These are phyloP conservation scores for Vanderwaltozyma verrucispora DNA, from an alignment of 805 yeast genomes.

Conservation along the genomic window DNA sequence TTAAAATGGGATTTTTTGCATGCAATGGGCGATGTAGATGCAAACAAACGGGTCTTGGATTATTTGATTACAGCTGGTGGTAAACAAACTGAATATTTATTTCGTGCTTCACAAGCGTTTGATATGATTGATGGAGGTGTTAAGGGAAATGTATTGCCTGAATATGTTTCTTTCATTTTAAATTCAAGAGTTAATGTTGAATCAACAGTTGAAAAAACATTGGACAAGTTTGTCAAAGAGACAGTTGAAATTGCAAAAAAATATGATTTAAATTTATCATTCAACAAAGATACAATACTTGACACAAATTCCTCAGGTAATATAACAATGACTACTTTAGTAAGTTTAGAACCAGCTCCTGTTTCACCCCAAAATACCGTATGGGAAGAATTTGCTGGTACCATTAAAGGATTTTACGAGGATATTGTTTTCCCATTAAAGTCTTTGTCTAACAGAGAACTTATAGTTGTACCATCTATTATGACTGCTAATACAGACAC, in stretches of 20 bases:
- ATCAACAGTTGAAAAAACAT: conserved; percentile 36
- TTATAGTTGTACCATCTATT: conserved; percentile 37
- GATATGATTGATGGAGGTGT: conserved; percentile 64
- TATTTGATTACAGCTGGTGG: conserved; percentile 20
- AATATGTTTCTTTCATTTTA: conserved; percentile 39
- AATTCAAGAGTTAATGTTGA: conserved; percentile 61
- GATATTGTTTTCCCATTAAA: conserved; percentile 31
- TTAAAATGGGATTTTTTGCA: conserved; percentile 23
- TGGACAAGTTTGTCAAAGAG: conserved; percentile 29
- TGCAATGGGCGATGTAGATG: conserved; percentile 26
- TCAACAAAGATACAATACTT: conserved; percentile 15
- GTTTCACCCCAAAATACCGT: conserved; percentile 28
- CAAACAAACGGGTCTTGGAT: background rate
- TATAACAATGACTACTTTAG: conserved; percentile 17
- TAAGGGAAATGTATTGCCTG: conserved; percentile 71
- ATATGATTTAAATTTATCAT: conserved; percentile 36
- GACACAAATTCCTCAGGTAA: conserved; percentile 22
- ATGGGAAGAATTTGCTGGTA: conserved; percentile 39
- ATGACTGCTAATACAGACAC: conserved; percentile 58
- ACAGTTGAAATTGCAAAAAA: conserved; percentile 36
- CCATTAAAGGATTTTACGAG: conserved; percentile 44
- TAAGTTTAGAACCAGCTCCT: conserved; percentile 32
- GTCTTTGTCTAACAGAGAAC: conserved; percentile 2
- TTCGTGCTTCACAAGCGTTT: conserved; percentile 51
- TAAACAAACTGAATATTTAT: conserved; percentile 18